These are phyloP conservation scores for Coniferiporia sulphurascens DNA, from an alignment of 1,284 basidiomycete species.

Conservation along the genomic window DNA sequence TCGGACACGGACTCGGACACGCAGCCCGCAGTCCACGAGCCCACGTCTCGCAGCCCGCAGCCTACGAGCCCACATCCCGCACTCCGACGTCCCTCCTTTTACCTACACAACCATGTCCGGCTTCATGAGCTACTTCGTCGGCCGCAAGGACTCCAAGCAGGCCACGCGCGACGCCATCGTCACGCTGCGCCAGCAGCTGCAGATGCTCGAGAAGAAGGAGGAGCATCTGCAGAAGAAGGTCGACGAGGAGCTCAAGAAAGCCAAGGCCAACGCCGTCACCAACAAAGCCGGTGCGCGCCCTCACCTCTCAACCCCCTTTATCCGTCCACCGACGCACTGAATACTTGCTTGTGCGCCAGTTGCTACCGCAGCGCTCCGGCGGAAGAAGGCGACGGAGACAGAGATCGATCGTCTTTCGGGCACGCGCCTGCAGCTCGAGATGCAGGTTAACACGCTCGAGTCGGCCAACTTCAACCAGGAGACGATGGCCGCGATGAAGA, in stretches of 20 bases:
- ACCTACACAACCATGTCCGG: constrained; percentile 60
- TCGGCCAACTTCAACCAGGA: constrained; percentile 98
- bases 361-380: constrained; percentile 86
- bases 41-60: neutral
- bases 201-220: constrained; percentile 99
- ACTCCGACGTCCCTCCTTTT: neutral
- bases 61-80: neutral
- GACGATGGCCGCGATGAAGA: constrained; percentile 98
- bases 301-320: constrained; percentile 10
- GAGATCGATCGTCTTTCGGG: constrained; percentile 88
- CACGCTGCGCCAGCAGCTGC: constrained; percentile 77
- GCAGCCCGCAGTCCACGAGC: neutral
- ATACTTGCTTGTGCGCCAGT: constrained; percentile 38
- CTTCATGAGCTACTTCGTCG: constrained; percentile 83
- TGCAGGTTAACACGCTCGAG: constrained; percentile 96
- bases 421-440: constrained; percentile 89
- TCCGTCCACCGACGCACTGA: constrained; percentile 19
- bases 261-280: constrained; percentile 86
- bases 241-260: constrained; percentile 91
- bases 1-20: no score
- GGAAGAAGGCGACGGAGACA: constrained; percentile 89
- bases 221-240: constrained; percentile 96
- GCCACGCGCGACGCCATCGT: constrained; percentile 85
- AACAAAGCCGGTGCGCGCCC: constrained; percentile 83
- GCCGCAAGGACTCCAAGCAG: constrained; percentile 74